A percentile compares a stretch with the other conserved stretches of the same genome.
Evolutionary conservation across 139 green algal species (phyloP).

Genomic region (Picochlorum sp.): DNA sequence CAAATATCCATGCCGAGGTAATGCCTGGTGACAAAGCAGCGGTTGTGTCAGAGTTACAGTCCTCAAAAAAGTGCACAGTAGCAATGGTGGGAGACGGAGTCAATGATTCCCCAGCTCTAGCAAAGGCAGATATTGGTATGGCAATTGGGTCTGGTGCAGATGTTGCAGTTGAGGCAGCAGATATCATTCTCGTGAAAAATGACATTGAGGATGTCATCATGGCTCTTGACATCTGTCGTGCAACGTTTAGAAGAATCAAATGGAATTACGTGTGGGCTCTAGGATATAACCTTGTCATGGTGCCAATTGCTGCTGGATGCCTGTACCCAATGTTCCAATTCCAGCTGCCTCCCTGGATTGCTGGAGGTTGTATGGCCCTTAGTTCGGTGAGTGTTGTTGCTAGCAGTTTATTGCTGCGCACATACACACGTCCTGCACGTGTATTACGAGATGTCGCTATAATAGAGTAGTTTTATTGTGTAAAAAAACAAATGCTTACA

Average conservation of each 20-base stretch:
- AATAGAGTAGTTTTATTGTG: background rate
- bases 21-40: slow-evolving; percentile 58
- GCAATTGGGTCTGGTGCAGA: slow-evolving; percentile 74
- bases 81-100: slow-evolving; percentile 98
- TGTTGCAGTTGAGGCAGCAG: slow-evolving; percentile 74
- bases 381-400: slow-evolving; percentile 78
- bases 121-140: slow-evolving; percentile 82
- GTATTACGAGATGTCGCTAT: slow-evolving; percentile 6
- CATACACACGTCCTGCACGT: slow-evolving; percentile 51
- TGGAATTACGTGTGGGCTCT: slow-evolving; percentile 92
- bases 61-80: slow-evolving; percentile 43
- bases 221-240: slow-evolving; percentile 77
- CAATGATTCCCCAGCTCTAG: slow-evolving; percentile 94
- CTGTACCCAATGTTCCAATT: slow-evolving; percentile 52
- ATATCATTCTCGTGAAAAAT: slow-evolving; percentile 87
- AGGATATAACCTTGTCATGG: slow-evolving; percentile 85
- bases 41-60: slow-evolving; percentile 45
- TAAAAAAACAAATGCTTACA: background rate
- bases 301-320: slow-evolving; percentile 66
- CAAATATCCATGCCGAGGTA: slow-evolving; percentile 36
- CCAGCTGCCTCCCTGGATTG: slow-evolving; percentile 87
- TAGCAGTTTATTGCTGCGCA: slow-evolving; percentile 69
- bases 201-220: slow-evolving; percentile 83
- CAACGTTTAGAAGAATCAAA: slow-evolving; percentile 76
- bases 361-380: slow-evolving; percentile 81